phyloP scores from a whole-genome alignment of 345 rosid genomes.

The Combretum micranthum region DNA sequence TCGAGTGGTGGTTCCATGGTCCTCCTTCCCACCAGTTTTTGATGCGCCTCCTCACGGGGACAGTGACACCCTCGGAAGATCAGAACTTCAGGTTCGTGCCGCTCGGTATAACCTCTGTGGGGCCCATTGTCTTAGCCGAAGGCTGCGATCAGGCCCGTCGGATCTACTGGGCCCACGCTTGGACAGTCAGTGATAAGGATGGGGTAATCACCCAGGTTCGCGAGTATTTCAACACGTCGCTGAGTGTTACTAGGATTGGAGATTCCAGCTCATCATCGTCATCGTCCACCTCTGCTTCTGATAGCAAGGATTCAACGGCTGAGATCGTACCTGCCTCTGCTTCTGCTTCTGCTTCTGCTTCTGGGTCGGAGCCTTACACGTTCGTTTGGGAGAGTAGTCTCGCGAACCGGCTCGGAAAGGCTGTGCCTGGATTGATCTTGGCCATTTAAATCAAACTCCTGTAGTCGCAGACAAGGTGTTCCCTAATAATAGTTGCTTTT shows the following conservation, averaged over 20 bases:
- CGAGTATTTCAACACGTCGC: slow-evolving; percentile 93
- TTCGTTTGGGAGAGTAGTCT: slow-evolving; percentile 86
- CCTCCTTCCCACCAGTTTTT: slow-evolving; percentile 95
- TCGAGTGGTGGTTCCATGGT: slow-evolving; percentile 99
- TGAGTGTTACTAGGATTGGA: slow-evolving; percentile 77
- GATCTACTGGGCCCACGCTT: slow-evolving; percentile 94
- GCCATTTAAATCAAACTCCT: slow-evolving; percentile 19
- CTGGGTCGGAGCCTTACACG: slow-evolving; percentile 42
- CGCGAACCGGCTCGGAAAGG: slow-evolving; percentile 62
- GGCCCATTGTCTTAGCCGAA: slow-evolving; percentile 68
- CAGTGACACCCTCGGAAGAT: slow-evolving; percentile 14
- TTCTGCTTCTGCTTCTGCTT: slow-evolving; percentile 20
- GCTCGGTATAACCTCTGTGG: slow-evolving; percentile 39
- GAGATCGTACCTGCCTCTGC: slow-evolving; percentile 19
- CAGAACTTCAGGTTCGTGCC: slow-evolving; percentile 44
- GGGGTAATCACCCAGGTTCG: slow-evolving; percentile 90
- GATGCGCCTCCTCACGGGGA: slow-evolving; percentile 95
- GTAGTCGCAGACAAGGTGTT: too few relatives aligned
- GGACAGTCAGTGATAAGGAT: slow-evolving; percentile 91
- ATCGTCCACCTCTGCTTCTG: slow-evolving; percentile 17
- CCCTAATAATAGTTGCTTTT: too few relatives aligned
- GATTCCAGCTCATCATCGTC: slow-evolving; percentile 13
- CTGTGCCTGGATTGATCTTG: slow-evolving; percentile 89
- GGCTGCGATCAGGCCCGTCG: slow-evolving; percentile 58
- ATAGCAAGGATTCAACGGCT: slow-evolving; percentile 17